phyloP scores from a whole-genome alignment of 2,329 filamentous ascomycete genomes.

The Diaporthe helianthi region DNA sequence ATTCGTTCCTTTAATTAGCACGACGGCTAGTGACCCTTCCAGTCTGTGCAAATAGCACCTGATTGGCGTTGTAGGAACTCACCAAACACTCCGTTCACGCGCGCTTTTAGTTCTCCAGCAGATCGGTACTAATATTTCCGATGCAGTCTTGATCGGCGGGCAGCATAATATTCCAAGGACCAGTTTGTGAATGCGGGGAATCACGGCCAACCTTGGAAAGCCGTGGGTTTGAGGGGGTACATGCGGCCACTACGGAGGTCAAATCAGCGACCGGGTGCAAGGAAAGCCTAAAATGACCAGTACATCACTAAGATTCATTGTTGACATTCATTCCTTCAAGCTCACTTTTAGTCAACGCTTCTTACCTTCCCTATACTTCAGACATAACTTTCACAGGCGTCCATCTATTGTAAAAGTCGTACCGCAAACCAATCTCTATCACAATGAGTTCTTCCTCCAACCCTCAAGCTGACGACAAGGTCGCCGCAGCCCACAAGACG shows the following conservation, averaged over 20 bases:
- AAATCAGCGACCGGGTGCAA: background rate
- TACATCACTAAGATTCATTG: too few species aligned
- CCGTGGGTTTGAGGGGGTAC: background rate
- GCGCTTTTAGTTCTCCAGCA: background rate
- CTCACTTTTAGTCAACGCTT: background rate
- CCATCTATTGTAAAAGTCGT: background rate
- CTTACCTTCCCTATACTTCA: background rate
- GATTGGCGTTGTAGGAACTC: too few species aligned
- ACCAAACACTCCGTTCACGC: background rate
- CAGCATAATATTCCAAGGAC: slow-evolving; percentile 10
- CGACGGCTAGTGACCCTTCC: background rate
- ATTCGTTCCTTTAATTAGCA: background rate
- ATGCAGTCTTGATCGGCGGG: background rate
- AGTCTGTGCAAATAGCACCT: too few species aligned
- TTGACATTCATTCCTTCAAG: background rate
- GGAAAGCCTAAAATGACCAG: background rate
- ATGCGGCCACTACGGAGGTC: slow-evolving; percentile 5
- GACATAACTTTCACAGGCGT: background rate
- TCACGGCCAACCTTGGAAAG: background rate
- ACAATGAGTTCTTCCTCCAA: slow-evolving; percentile 36
- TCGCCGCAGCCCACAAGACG: slow-evolving; percentile 53
- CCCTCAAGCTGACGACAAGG: slow-evolving; percentile 36
- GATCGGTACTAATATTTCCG: background rate
- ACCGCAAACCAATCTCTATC: background rate
- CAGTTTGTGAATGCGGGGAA: slow-evolving; percentile 6